Conservation (phyloP, 257 asterid genomes). For the Solanum bukasovii region DNA sequence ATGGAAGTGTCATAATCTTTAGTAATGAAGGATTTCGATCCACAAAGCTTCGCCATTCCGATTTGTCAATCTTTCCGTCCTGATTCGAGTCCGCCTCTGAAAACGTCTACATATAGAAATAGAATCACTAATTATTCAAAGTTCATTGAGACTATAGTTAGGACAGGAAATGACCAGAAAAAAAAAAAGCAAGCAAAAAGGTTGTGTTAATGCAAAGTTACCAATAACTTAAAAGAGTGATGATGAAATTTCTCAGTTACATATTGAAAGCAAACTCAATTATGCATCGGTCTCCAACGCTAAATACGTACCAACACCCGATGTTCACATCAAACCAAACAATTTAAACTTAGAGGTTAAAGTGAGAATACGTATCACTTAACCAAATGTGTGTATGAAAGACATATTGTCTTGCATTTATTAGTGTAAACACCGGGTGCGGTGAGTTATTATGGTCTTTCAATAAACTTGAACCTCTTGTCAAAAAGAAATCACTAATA, state of each 20-base stretch:
- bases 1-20: constrained; percentile 93
- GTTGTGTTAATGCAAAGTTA: background rate
- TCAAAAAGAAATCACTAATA: background rate
- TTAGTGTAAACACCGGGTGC: background rate
- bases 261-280: background rate
- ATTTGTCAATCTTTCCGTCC: constrained; percentile 86
- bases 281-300: background rate
- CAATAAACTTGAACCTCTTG: background rate
- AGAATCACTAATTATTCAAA: background rate
- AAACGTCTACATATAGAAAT: constrained; percentile 51
- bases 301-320: background rate
- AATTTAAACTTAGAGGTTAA: background rate
- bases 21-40: constrained; percentile 70
- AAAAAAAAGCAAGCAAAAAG: background rate
- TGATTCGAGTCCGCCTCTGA: constrained; percentile 67
- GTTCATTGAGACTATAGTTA: background rate
- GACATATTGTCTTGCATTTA: background rate
- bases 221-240: background rate
- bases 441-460: background rate
- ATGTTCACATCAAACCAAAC: background rate
- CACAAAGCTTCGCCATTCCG: constrained; percentile 84
- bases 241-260: background rate
- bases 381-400: background rate
- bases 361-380: background rate
- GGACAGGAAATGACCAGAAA: background rate